Evolutionary conservation across 306 rosid species (phyloP).

Genomic region (Phaseolus lunatus): DNA sequence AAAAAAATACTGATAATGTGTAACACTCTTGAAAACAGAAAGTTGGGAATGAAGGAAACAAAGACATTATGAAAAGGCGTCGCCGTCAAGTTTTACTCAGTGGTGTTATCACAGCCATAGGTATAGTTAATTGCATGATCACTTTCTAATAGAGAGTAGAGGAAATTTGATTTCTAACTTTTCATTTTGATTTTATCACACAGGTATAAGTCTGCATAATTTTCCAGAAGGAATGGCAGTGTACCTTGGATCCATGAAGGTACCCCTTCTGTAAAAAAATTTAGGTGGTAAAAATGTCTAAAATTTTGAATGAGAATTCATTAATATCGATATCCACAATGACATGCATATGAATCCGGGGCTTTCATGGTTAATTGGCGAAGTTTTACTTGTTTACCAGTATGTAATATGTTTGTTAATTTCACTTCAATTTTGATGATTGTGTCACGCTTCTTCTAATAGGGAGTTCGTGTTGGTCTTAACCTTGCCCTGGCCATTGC

Average conservation of each 20-base stretch:
- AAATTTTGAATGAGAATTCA: constrained; percentile 22
- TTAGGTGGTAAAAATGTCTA: constrained; percentile 14
- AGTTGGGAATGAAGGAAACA: constrained; percentile 68
- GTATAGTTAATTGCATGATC: constrained; percentile 46
- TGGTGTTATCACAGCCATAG: constrained; percentile 91
- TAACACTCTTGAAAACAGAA: constrained; percentile 58
- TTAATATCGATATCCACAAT: constrained; percentile 17
- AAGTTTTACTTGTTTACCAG: background rate
- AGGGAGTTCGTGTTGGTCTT: constrained; percentile 93
- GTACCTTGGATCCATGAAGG: constrained; percentile 97
- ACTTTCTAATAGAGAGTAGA: constrained; percentile 12
- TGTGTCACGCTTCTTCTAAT: constrained; percentile 37
- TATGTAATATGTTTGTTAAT: constrained; percentile 22
- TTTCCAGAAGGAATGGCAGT: constrained; percentile 99
- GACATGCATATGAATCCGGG: constrained; percentile 5
- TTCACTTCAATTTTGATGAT: constrained; percentile 30
- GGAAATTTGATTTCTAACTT: background rate
- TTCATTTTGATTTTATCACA: constrained; percentile 35
- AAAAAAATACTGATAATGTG: constrained; percentile 44
- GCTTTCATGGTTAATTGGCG: background rate
- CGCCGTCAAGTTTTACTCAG: constrained; percentile 88
- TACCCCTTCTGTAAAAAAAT: constrained; percentile 33
- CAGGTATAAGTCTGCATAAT: constrained; percentile 93
- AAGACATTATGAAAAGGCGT: constrained; percentile 76
- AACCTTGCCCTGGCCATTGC: constrained; percentile 93